A percentile compares a stretch with the other conserved stretches of the same genome.
Conservation (phyloP, 2,329 filamentous ascomycete species). For the Atkinsonella texensis region DNA sequence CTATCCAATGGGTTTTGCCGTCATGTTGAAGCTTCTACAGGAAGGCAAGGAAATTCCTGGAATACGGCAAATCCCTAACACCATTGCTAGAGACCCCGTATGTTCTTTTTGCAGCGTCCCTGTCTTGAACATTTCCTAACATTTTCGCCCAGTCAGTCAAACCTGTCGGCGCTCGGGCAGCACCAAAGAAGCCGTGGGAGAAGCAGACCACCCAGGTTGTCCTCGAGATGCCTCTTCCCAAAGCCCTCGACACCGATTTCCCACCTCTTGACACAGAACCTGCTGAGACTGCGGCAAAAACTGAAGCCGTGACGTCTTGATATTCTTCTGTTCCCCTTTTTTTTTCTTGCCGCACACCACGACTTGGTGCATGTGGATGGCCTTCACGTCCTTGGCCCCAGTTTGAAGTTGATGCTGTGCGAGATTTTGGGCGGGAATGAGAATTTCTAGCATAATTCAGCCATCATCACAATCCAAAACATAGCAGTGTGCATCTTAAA, state of each 20-base stretch:
- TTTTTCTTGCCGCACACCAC: not conserved
- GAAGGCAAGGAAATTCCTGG: conserved; percentile 74
- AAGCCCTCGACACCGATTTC: conserved; percentile 22
- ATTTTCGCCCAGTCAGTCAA: conserved; percentile 27
- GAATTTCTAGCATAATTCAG: not conserved
- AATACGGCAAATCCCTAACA: conserved; percentile 77
- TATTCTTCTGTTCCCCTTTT: not conserved
- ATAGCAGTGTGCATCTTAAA: conserved; percentile 5
- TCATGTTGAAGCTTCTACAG: conserved; percentile 76
- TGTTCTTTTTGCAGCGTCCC: conserved; percentile 16
- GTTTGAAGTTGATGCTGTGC: too few species aligned
- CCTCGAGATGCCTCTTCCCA: conserved; percentile 11
- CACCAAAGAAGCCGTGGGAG: conserved; percentile 66
- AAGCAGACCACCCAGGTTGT: conserved; percentile 27
- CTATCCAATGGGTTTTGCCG: conserved; percentile 73
- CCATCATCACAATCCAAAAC: not conserved
- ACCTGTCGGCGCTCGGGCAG: conserved; percentile 34
- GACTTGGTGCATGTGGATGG: not conserved
- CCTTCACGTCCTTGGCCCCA: not conserved
- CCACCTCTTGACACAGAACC: conserved; percentile 21
- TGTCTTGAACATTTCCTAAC: not conserved
- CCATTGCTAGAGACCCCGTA: conserved; percentile 59
- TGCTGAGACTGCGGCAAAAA: not conserved
- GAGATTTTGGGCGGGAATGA: not conserved
- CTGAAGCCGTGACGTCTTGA: conserved; percentile 1